Conservation (phyloP, 2,329 filamentous ascomycete genomes). For the Pleurostoma richardsiae region DNA sequence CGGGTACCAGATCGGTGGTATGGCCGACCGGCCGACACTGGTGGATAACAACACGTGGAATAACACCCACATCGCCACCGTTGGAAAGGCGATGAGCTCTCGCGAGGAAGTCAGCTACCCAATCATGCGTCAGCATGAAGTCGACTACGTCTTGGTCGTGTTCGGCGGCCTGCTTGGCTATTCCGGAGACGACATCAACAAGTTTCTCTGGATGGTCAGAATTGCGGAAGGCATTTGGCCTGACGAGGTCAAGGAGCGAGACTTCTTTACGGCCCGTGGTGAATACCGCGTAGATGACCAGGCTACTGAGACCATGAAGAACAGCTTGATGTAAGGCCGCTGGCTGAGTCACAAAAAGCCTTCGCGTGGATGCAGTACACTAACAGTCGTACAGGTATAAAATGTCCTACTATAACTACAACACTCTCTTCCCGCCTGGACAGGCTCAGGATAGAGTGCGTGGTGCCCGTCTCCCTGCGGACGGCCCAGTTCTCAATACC, state of each 20-base stretch:
- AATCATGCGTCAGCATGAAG: constrained; percentile 97
- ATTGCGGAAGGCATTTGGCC: constrained; percentile 99
- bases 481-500: constrained; percentile 79
- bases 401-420: constrained; percentile 99
- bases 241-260: constrained; percentile 95
- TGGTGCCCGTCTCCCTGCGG: constrained; percentile 70
- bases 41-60: constrained; percentile 99
- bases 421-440: constrained; percentile 82
- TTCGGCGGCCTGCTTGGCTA: constrained; percentile 95
- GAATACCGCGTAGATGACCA: constrained; percentile 94
- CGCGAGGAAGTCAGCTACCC: constrained; percentile 97
- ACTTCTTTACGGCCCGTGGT: constrained; percentile 89
- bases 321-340: constrained; percentile 85
- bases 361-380: constrained; percentile 11
- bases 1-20: constrained; percentile 98
- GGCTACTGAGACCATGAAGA: constrained; percentile 95
- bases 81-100: constrained; percentile 98
- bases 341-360: not conserved
- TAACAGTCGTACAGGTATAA: constrained; percentile 72
- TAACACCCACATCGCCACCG: constrained; percentile 98
- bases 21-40: constrained; percentile 94
- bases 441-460: constrained; percentile 90
- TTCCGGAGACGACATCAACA: constrained; percentile 98
- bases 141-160: constrained; percentile 96
- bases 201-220: constrained; percentile 99